Percentiles rank a stretch among this genome's conserved stretches.
Evolutionary conservation across 257 asterid genomes (phyloP).

Genomic region (Avicennia marina): DNA sequence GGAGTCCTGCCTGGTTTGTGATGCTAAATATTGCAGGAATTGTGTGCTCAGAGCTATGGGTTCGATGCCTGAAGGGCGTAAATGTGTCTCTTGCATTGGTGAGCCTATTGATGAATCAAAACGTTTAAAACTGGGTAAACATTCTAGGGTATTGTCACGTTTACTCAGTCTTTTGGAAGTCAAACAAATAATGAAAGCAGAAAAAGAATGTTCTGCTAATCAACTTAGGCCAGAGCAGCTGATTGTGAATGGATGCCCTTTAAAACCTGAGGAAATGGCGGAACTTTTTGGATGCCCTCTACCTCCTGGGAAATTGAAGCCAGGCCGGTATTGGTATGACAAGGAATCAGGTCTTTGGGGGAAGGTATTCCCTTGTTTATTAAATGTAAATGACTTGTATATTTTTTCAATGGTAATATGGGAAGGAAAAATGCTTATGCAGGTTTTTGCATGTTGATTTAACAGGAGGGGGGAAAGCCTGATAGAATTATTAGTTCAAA

Average conservation of each 20-base stretch:
- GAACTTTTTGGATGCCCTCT: conserved; percentile 75
- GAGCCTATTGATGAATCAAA: conserved; percentile 82
- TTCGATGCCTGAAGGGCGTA: conserved; percentile 96
- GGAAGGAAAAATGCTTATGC: conserved; percentile 13
- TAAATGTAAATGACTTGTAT: not conserved
- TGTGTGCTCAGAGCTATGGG: conserved; percentile 99
- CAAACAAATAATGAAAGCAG: conserved; percentile 85
- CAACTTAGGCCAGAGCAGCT: conserved; percentile 93
- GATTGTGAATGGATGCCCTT: conserved; percentile 72
- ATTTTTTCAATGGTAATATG: not conserved
- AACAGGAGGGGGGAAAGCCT: conserved; percentile 95
- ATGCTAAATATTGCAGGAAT: conserved; percentile 72
- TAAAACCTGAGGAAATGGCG: conserved; percentile 80
- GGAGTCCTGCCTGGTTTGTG: conserved; percentile 84
- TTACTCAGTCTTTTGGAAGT: conserved; percentile 87
- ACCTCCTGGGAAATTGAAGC: conserved; percentile 84
- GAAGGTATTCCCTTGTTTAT: conserved; percentile 43
- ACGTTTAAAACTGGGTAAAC: conserved; percentile 64
- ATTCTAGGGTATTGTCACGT: conserved; percentile 65
- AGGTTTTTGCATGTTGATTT: conserved; percentile 19
- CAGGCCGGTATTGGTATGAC: conserved; percentile 94
- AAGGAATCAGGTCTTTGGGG: conserved; percentile 97
- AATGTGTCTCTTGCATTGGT: conserved; percentile 85
- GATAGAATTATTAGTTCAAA: conserved; percentile 79
- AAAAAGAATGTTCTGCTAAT: conserved; percentile 81